Evolutionary conservation across 1,284 basidiomycete genomes (phyloP).

Genomic region (Trichosporon sp.): DNA sequence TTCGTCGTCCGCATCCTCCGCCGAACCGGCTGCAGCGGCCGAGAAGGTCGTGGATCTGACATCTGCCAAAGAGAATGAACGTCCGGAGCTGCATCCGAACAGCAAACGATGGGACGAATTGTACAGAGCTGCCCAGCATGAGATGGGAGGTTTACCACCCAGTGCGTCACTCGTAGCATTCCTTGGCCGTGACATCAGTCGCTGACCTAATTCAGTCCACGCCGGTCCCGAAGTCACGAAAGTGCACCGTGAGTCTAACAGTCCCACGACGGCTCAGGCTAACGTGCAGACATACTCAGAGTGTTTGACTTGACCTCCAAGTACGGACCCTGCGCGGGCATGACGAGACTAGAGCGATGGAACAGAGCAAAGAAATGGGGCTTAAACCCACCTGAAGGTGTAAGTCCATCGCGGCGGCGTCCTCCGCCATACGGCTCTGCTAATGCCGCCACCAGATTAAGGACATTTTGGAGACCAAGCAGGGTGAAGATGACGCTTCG

Average conservation of each 20-base stretch:
- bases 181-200: too few species aligned
- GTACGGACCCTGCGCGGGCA: constrained; percentile 79
- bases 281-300: constrained; percentile 63
- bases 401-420: constrained; percentile 44
- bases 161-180: constrained; percentile 51
- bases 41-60: constrained; percentile 3
- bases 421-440: neutral
- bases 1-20: constrained; percentile 5
- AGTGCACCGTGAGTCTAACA: constrained; percentile 36
- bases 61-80: constrained; percentile 7
- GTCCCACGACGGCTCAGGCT: constrained; percentile 18
- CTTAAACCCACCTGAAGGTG: constrained; percentile 75
- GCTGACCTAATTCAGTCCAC: constrained; percentile 26
- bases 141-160: constrained; percentile 57
- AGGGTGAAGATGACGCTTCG: constrained; percentile 52
- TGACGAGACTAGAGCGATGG: constrained; percentile 80
- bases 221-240: constrained; percentile 39
- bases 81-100: constrained; percentile 44
- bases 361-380: constrained; percentile 74
- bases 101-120: constrained; percentile 56
- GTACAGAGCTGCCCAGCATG: constrained; percentile 52
- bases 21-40: neutral
- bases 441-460: constrained; percentile 54
- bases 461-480: constrained; percentile 61
- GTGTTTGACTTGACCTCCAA: constrained; percentile 76